Conservation (phyloP, 140 eudicot species). For the Erigeron philadelphicus region DNA sequence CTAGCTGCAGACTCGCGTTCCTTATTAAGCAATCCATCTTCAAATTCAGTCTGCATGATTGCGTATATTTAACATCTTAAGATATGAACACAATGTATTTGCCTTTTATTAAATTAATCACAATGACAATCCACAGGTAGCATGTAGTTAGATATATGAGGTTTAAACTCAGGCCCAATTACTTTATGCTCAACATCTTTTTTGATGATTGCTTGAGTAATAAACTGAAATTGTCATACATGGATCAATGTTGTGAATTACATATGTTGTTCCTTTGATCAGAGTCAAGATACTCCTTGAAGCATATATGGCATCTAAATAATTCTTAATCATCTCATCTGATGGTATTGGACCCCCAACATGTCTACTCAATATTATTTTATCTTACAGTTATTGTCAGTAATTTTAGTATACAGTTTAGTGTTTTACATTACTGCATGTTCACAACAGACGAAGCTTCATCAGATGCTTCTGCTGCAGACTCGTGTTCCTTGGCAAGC, state of each 20-base stretch:
- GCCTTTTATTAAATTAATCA: conserved; percentile 22
- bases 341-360: conserved; percentile 9
- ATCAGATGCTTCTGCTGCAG: conserved; percentile 65
- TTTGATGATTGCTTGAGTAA: neutral
- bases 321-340: conserved; percentile 23
- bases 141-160: conserved; percentile 13
- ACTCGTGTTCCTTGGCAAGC: conserved; percentile 62
- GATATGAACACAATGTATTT: conserved; percentile 10
- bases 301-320: conserved; percentile 20
- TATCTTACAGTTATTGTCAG: conserved; percentile 14
- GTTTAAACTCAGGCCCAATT: conserved; percentile 8
- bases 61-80: conserved; percentile 13
- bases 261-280: neutral
- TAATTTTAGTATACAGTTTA: conserved; percentile 31
- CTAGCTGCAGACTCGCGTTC: conserved; percentile 57
- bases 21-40: conserved; percentile 53
- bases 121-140: conserved; percentile 20
- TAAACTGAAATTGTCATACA: conserved; percentile 1
- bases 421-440: conserved; percentile 41
- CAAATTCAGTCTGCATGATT: conserved; percentile 53
- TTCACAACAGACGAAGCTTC: conserved; percentile 63
- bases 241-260: neutral
- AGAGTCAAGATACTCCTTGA: conserved; percentile 9
- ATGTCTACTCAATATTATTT: neutral
- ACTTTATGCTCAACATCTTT: conserved; percentile 5